A percentile compares a stretch with the other conserved stretches of the same genome.
Conservation (phyloP, 495 filamentous ascomycete genomes). For the Penicillium canariense region DNA sequence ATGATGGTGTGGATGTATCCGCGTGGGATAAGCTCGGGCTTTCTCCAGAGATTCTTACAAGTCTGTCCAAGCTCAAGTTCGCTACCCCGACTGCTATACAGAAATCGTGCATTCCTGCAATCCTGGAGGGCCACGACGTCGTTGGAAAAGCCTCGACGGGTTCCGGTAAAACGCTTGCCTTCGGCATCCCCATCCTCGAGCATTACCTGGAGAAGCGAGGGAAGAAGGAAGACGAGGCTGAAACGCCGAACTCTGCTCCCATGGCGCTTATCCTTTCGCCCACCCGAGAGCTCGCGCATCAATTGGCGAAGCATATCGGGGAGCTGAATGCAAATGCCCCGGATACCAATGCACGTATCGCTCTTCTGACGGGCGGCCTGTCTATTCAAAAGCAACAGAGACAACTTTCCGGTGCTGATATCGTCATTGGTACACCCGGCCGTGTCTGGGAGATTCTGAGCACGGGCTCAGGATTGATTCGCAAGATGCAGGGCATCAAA, state of each 20-base stretch:
- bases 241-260: conserved; percentile 43
- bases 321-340: conserved; percentile 61
- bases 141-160: conserved; percentile 95
- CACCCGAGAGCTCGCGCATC: conserved; percentile 89
- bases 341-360: conserved; percentile 60
- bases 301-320: conserved; percentile 77
- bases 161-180: conserved; percentile 97
- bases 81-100: conserved; percentile 79
- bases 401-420: conserved; percentile 70
- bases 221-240: conserved; percentile 16
- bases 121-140: conserved; percentile 82
- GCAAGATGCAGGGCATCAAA: conserved; percentile 64
- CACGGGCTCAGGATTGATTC: conserved; percentile 55
- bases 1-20: conserved; percentile 55
- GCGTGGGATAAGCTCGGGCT: conserved; percentile 73
- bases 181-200: conserved; percentile 59
- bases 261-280: conserved; percentile 89
- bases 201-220: conserved; percentile 40
- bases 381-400: conserved; percentile 91
- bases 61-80: conserved; percentile 78
- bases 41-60: conserved; percentile 62
- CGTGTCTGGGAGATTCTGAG: conserved; percentile 92
- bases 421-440: conserved; percentile 89
- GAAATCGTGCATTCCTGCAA: conserved; percentile 70
- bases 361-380: conserved; percentile 85